Conservation (phyloP, 2,329 filamentous ascomycete species). For the Immersiporthe knoxdaviesiana region DNA sequence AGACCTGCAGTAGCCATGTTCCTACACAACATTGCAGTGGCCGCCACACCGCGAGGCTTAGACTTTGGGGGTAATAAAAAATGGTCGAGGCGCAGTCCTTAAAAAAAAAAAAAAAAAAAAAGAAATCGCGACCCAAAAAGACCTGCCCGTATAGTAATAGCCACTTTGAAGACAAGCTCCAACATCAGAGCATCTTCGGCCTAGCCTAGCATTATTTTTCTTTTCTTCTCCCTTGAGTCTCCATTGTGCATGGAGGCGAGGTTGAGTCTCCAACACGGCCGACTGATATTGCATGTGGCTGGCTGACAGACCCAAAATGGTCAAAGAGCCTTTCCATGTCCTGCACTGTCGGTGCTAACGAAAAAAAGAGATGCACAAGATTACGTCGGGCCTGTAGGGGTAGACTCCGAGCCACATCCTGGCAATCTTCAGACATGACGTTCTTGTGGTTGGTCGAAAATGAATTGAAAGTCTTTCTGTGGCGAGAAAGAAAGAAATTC, state of each 20-base stretch:
- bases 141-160: constrained; percentile 1
- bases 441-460: background rate
- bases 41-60: background rate
- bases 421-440: background rate
- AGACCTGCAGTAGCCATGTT: constrained; percentile 1
- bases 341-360: background rate
- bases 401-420: background rate
- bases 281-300: constrained; percentile 7
- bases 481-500: background rate
- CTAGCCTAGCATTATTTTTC: background rate
- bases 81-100: background rate
- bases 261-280: background rate
- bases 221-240: background rate
- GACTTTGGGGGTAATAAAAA: too few relatives aligned
- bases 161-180: background rate
- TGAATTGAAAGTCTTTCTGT: background rate
- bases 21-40: background rate
- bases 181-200: background rate
- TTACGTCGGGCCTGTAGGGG: background rate
- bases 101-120: too few relatives aligned
- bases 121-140: background rate
- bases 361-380: background rate
- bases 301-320: constrained; percentile 5
- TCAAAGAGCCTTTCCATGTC: background rate
- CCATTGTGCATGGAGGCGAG: background rate